Conservation (phyloP, 2,329 filamentous ascomycete species). For the Metarhizium robertsii region DNA sequence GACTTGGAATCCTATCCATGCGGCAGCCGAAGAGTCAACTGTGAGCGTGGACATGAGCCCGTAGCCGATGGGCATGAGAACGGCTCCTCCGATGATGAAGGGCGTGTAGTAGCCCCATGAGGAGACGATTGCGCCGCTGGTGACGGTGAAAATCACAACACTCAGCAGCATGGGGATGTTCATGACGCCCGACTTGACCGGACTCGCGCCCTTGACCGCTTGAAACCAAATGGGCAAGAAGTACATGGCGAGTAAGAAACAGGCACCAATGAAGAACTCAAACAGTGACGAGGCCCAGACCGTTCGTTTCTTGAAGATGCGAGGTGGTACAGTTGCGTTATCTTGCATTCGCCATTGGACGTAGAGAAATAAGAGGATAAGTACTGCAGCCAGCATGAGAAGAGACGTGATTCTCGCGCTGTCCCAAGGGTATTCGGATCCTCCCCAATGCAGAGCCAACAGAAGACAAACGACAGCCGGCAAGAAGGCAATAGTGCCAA, state of each 20-base stretch:
- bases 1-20: conserved; percentile 37
- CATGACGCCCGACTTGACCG: conserved; percentile 29
- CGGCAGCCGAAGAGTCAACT: conserved; percentile 19
- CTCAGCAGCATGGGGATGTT: conserved; percentile 30
- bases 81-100: conserved; percentile 28
- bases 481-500: conserved; percentile 20
- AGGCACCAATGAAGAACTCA: conserved; percentile 28
- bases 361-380: conserved; percentile 24
- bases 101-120: conserved; percentile 34
- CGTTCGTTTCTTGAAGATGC: conserved; percentile 29
- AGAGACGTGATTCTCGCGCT: not conserved
- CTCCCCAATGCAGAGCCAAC: conserved; percentile 40
- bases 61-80: conserved; percentile 25
- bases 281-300: conserved; percentile 27
- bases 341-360: conserved; percentile 30
- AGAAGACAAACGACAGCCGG: conserved; percentile 34
- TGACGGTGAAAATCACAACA: conserved; percentile 21
- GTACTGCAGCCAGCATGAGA: not conserved
- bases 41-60: conserved; percentile 34
- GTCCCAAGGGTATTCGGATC: conserved; percentile 20
- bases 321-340: conserved; percentile 32
- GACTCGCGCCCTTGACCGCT: conserved; percentile 29
- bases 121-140: conserved; percentile 23
- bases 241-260: conserved; percentile 23
- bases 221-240: conserved; percentile 38